Evolutionary conservation across 768 basidiomycete genomes (phyloP).

Genomic region (Saitozyma podzolica): DNA sequence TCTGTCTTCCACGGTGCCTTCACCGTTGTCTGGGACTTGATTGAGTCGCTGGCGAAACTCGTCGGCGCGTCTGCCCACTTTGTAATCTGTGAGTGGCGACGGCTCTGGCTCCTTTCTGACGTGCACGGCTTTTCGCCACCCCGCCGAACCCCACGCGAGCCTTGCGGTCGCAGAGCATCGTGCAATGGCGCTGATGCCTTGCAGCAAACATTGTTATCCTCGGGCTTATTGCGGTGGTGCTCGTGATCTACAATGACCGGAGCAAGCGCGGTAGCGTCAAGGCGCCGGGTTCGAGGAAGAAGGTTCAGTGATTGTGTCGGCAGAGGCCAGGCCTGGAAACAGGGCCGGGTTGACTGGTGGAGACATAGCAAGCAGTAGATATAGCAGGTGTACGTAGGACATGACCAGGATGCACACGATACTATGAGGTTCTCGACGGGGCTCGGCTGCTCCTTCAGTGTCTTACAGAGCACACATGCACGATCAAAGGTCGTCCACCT

Average conservation of each 20-base stretch:
- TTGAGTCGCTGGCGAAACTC: slow-evolving; percentile 30
- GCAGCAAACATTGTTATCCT: slow-evolving; percentile 41
- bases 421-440: too few species aligned
- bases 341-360: too few species aligned
- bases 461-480: too few species aligned
- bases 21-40: slow-evolving; percentile 22
- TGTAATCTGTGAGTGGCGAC: slow-evolving; percentile 31
- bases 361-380: too few species aligned
- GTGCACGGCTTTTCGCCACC: neutral
- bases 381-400: too few species aligned
- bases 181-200: neutral
- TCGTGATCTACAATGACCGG: slow-evolving; percentile 38
- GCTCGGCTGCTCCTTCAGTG: too few species aligned
- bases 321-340: neutral
- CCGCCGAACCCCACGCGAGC: neutral
- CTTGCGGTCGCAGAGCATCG: neutral
- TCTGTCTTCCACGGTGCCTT: slow-evolving; percentile 28
- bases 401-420: too few species aligned
- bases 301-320: slow-evolving; percentile 3
- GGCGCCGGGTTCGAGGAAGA: slow-evolving; percentile 20
- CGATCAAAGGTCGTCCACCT: too few species aligned
- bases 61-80: slow-evolving; percentile 36
- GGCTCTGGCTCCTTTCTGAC: neutral
- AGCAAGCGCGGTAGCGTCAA: slow-evolving; percentile 25
- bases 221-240: slow-evolving; percentile 23